These are phyloP conservation scores for Blastocladiella britannica DNA, from an alignment of 192 early-diverging fungal species.

Conservation along the genomic window DNA sequence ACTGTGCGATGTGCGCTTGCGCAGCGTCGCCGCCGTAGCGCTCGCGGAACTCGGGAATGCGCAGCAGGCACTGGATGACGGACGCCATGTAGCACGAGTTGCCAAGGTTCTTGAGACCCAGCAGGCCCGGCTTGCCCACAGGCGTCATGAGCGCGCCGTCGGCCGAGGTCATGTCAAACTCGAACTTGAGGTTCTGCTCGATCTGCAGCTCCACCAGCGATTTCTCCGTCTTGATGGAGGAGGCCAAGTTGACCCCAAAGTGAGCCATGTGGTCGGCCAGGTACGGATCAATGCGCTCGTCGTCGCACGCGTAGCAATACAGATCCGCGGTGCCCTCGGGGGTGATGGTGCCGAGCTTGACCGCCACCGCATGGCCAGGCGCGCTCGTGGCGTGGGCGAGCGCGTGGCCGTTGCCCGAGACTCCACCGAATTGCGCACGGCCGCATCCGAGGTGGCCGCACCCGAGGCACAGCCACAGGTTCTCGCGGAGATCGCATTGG, in stretches of 20 bases:
- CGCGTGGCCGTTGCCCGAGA: conserved; percentile 83
- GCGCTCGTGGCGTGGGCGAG: conserved; percentile 62
- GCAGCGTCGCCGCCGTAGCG: conserved; percentile 25
- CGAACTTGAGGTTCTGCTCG: conserved; percentile 89
- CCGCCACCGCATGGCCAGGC: conserved; percentile 51
- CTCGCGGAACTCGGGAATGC: conserved; percentile 50
- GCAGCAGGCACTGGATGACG: conserved; percentile 71
- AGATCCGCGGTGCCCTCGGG: conserved; percentile 77
- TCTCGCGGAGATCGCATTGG: conserved; percentile 68
- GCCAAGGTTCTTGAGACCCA: conserved; percentile 82
- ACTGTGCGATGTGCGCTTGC: conserved; percentile 23
- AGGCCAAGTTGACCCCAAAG: conserved; percentile 73
- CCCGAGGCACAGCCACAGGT: conserved; percentile 85
- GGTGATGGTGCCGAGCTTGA: conserved; percentile 91
- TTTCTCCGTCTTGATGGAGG: conserved; percentile 78
- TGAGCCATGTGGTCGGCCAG: conserved; percentile 52
- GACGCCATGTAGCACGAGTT: conserved; percentile 98
- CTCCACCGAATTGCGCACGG: conserved; percentile 75
- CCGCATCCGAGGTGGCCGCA: conserved; percentile 93
- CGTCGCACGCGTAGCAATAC: conserved; percentile 70
- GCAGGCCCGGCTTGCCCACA: conserved; percentile 72
- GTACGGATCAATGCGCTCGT: conserved; percentile 56
- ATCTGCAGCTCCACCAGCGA: conserved; percentile 81
- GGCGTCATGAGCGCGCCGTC: conserved; percentile 72
- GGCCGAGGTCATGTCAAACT: conserved; percentile 91